phyloP scores from a whole-genome alignment of 208 protist genomes.

The Lotmaria passim region DNA sequence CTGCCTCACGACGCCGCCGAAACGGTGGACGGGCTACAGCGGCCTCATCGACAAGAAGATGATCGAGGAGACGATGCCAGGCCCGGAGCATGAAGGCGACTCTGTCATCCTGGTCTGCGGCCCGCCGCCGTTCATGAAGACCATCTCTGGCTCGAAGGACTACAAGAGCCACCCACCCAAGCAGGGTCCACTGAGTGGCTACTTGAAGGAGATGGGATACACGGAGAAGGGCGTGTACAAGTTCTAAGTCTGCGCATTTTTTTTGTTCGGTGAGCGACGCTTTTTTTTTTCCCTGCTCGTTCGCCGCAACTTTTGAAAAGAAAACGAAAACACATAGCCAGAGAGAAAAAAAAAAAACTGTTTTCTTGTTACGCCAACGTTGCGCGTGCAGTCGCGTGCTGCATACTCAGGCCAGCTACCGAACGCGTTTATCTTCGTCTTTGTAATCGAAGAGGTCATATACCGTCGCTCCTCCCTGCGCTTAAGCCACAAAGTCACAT shows the following conservation, averaged over 20 bases:
- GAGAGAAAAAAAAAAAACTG: background rate
- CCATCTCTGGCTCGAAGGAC: slow-evolving; percentile 77
- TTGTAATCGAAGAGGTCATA: no score
- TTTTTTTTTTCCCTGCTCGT: background rate
- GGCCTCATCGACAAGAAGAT: slow-evolving; percentile 65
- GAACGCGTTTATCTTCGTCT: background rate
- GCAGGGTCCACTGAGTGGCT: slow-evolving; percentile 66
- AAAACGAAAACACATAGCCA: background rate
- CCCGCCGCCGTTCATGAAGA: slow-evolving; percentile 80
- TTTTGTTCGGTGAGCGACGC: background rate
- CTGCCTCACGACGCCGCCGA: slow-evolving; percentile 61
- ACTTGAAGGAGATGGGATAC: slow-evolving; percentile 83
- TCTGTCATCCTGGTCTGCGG: slow-evolving; percentile 70
- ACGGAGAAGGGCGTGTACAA: slow-evolving; percentile 69
- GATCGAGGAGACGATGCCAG: slow-evolving; percentile 72
- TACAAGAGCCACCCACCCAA: slow-evolving; percentile 51
- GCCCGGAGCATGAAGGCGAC: slow-evolving; percentile 38
- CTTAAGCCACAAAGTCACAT: background rate
- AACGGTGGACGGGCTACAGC: slow-evolving; percentile 60
- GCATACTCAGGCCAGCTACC: background rate
- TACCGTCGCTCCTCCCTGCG: background rate
- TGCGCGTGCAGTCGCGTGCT: background rate
- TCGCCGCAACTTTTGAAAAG: background rate
- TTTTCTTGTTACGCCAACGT: background rate
- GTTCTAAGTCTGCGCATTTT: slow-evolving; percentile 46